A percentile compares a stretch with the other conserved stretches of the same genome.
Conservation (phyloP, 1,284 basidiomycete species). For the Cryptococcus floricola region DNA sequence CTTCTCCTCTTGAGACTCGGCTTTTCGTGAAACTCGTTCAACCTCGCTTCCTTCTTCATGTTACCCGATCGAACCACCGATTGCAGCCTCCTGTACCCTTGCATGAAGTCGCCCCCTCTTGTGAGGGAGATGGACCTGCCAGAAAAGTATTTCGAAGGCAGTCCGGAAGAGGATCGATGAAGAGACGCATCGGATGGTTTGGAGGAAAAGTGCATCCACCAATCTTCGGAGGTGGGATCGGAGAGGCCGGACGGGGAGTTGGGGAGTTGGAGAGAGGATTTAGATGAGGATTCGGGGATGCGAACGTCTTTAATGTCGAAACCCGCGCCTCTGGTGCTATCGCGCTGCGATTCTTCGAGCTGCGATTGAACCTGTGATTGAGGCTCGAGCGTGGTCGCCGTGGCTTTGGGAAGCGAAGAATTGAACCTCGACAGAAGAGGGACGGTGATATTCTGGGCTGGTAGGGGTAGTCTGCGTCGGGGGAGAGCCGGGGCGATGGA, state of each 20-base stretch:
- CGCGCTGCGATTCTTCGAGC: too few species aligned
- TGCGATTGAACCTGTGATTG: too few species aligned
- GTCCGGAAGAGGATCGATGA: conserved; percentile 3
- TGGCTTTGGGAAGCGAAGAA: neutral
- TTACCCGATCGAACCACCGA: conserved; percentile 15
- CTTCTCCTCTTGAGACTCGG: conserved; percentile 33
- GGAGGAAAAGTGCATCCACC: conserved; percentile 4
- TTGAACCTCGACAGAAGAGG: neutral
- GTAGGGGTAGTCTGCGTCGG: too few species aligned
- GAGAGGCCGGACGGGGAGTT: neutral
- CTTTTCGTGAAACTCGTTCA: conserved; percentile 36
- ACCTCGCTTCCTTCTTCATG: conserved; percentile 24
- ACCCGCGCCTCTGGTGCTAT: too few species aligned
- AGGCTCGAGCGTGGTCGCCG: too few species aligned
- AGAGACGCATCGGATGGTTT: neutral
- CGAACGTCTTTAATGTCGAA: neutral
- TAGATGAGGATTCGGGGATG: neutral
- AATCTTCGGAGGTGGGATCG: neutral
- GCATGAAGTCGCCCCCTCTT: conserved; percentile 15
- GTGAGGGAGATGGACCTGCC: conserved; percentile 9
- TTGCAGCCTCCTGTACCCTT: conserved; percentile 16
- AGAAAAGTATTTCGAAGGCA: conserved; percentile 3
- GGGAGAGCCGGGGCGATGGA: neutral
- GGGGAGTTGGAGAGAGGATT: neutral
- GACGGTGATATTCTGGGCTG: neutral